Evolutionary conservation across 2,329 filamentous ascomycete species (phyloP).

Genomic region (Cadophora gregata): DNA sequence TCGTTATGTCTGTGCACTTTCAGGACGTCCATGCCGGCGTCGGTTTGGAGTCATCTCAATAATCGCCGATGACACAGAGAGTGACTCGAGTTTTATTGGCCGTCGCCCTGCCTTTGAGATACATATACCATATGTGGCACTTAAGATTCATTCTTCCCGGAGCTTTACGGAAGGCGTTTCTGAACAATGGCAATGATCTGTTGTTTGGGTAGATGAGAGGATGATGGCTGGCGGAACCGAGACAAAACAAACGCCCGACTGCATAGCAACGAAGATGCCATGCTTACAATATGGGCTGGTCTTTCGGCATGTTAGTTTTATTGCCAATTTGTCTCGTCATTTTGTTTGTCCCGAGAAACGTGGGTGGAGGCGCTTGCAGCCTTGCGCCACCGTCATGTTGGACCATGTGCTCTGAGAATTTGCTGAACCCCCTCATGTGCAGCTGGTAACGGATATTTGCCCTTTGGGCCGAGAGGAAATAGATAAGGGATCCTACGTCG

Average conservation of each 20-base stretch:
- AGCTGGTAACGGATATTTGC: background rate
- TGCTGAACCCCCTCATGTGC: background rate
- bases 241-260: constrained; percentile 17
- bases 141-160: background rate
- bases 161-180: background rate
- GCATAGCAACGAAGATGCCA: constrained; percentile 7
- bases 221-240: background rate
- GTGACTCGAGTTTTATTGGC: background rate
- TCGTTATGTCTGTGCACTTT: background rate
- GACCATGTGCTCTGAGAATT: background rate
- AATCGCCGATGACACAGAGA: background rate
- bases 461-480: background rate
- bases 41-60: background rate
- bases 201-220: no score
- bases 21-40: background rate
- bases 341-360: background rate
- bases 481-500: no score
- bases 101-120: background rate
- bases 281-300: background rate
- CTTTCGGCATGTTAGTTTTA: background rate
- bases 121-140: background rate
- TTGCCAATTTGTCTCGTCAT: background rate
- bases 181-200: background rate
- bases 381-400: background rate
- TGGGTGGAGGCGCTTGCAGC: background rate